Conservation (phyloP, 177 flowering plant species). For the Vitis hybrid region DNA sequence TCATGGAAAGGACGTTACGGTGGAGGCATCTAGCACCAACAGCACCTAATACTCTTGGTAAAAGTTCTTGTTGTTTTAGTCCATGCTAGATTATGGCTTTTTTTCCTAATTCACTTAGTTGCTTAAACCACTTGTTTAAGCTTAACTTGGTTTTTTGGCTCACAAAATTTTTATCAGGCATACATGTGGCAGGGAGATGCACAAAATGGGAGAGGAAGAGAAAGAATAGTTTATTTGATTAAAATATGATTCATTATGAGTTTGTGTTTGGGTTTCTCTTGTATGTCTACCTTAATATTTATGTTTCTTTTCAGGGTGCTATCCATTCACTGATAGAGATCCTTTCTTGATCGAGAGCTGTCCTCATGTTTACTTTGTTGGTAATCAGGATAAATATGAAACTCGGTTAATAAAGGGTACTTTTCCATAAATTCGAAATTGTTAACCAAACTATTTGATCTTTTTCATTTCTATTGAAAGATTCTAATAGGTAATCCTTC, state of each 20-base stretch:
- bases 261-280: background rate
- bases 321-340: slow-evolving; percentile 91
- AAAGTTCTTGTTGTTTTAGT: slow-evolving; percentile 1
- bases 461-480: background rate
- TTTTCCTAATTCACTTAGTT: background rate
- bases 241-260: background rate
- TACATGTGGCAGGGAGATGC: no score
- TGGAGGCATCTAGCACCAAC: slow-evolving; percentile 99
- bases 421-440: background rate
- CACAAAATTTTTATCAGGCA: no score
- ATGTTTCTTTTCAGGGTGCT: slow-evolving; percentile 63
- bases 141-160: no score
- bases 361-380: slow-evolving; percentile 95
- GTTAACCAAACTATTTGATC: background rate
- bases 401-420: slow-evolving; percentile 69
- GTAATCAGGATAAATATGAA: slow-evolving; percentile 78
- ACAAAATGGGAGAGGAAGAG: no score
- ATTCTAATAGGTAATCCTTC: background rate
- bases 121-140: background rate
- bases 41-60: slow-evolving; percentile 95
- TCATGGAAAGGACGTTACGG: slow-evolving; percentile 88
- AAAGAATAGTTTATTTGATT: no score
- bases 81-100: background rate
- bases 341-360: slow-evolving; percentile 89
- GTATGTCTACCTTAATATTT: background rate